Base-by-base conservation (phyloP, 176 grass and related monocot genomes). In the Zoysia japonica region DNA sequence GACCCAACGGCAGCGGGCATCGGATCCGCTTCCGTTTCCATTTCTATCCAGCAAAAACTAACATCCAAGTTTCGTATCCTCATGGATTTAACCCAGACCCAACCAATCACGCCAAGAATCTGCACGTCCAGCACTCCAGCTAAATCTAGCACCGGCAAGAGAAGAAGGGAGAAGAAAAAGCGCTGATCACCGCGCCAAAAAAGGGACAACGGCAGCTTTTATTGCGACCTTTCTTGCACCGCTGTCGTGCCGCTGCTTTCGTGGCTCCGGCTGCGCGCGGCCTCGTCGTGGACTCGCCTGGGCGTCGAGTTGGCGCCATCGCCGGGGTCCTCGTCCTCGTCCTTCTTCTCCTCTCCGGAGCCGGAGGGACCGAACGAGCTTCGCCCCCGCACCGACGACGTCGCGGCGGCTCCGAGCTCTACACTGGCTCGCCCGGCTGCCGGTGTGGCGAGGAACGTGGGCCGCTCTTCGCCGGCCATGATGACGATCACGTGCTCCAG, bases 391-490 rank as follows among this genome's bases (percentile, higher is more conserved):
- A 11, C 39, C 3, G 60, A 28, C 28, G 28, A 35, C 3, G 60
- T 20, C 9, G 13, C 9, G 45, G n/a, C 12, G 3, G 36, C 12
- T 3, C 66, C 85, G 61, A 84, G 70, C 80, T 85, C 85, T 6
- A 65, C 50, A 47, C 46, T 64, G 71, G 87, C 52, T 36, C 80
- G 89, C 67, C 63, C 87, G 48, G 74, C 78, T 42, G 6, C 81
- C 8, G 87, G 85, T 17, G 13, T 90, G 51, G 90, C 93, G 46
- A 97, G 71, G 77, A 93, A 90, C 6, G 85, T 90, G 0, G 93
- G 86, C 45, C 82, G 68, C 68, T 87, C 79, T 41, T 93, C 88
- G n/a, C 93, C 93, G 39, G 93, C 90, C 93, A 97, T 97, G 83
- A 97, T 86, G 73, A 93, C 85, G 40, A 86, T 81, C 65, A 89